Evolutionary conservation across 495 filamentous ascomycete species (phyloP).

Genomic region (Podospora fimiseda): DNA sequence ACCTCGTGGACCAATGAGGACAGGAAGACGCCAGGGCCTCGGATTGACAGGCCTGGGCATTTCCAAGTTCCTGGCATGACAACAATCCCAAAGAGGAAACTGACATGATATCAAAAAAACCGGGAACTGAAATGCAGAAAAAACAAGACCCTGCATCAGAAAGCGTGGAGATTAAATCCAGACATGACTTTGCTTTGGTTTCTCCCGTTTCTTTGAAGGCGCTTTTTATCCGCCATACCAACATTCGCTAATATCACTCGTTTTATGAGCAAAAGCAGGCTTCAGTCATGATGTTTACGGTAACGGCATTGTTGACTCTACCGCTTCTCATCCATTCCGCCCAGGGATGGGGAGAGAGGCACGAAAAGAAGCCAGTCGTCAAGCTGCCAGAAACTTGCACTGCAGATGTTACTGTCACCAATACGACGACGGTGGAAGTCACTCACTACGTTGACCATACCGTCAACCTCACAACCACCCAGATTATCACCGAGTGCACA

Average conservation of each 20-base stretch:
- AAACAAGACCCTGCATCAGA: not conserved
- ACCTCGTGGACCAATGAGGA: not conserved
- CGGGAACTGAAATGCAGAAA: not conserved
- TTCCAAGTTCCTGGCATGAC: not conserved
- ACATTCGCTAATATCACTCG: not conserved
- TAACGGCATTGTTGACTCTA: slow-evolving; percentile 1
- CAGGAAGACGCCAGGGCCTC: not conserved
- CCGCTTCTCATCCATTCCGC: not conserved
- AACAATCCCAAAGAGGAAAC: not conserved
- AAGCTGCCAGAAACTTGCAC: slow-evolving; percentile 1
- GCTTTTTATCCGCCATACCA: not conserved
- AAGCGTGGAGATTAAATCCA: too few relatives aligned
- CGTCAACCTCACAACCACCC: slow-evolving; percentile 4
- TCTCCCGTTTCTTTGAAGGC: not conserved
- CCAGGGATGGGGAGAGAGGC: not conserved
- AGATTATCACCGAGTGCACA: not conserved
- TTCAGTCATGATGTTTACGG: slow-evolving; percentile 4
- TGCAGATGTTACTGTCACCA: not conserved
- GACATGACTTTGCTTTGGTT: too few relatives aligned
- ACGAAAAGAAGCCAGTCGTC: not conserved
- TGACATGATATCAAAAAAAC: not conserved
- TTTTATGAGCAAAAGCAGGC: not conserved
- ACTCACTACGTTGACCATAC: slow-evolving; percentile 4
- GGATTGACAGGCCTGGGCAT: not conserved
- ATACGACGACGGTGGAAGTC: slow-evolving; percentile 3